These are phyloP conservation scores for Populus hybrid DNA, from an alignment of 441 rosid genomes.

Conservation along the genomic window DNA sequence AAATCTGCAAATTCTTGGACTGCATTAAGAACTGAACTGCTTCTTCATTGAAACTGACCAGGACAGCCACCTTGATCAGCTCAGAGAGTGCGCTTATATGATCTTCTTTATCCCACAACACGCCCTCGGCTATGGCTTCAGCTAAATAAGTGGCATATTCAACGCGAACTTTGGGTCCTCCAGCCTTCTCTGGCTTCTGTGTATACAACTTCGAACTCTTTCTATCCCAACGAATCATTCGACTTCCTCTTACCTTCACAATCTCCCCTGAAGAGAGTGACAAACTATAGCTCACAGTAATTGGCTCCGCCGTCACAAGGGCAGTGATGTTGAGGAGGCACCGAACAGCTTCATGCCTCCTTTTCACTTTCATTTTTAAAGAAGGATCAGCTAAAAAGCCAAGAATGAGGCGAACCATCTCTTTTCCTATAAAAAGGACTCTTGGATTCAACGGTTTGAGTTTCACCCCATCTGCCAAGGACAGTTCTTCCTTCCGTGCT, in stretches of 20 bases:
- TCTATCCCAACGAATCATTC: constrained; percentile 61
- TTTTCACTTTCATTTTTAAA: constrained; percentile 34
- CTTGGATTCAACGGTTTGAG: constrained; percentile 22
- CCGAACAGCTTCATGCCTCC: constrained; percentile 45
- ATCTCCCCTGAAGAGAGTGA: constrained; percentile 39
- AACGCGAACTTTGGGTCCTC: constrained; percentile 35
- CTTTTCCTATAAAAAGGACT: constrained; percentile 26
- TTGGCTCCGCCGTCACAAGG: constrained; percentile 36
- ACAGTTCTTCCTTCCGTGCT: constrained; percentile 34
- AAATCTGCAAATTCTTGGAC: constrained; percentile 56
- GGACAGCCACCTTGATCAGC: constrained; percentile 54
- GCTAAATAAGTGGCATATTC: constrained; percentile 54
- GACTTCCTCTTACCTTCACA: constrained; percentile 24
- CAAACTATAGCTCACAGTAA: constrained; percentile 37
- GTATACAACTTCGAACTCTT: constrained; percentile 39
- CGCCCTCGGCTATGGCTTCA: constrained; percentile 51
- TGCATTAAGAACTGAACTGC: constrained; percentile 58
- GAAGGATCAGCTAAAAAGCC: constrained; percentile 53
- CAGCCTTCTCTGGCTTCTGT: constrained; percentile 39
- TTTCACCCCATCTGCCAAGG: constrained; percentile 17
- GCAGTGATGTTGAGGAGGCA: constrained; percentile 39
- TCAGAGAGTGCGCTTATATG: constrained; percentile 38
- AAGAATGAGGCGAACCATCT: constrained; percentile 49
- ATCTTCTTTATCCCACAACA: constrained; percentile 64
- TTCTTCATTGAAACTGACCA: constrained; percentile 52